Evolutionary conservation across 2,329 filamentous ascomycete genomes (phyloP).

Genomic region (Colletotrichum sp.): DNA sequence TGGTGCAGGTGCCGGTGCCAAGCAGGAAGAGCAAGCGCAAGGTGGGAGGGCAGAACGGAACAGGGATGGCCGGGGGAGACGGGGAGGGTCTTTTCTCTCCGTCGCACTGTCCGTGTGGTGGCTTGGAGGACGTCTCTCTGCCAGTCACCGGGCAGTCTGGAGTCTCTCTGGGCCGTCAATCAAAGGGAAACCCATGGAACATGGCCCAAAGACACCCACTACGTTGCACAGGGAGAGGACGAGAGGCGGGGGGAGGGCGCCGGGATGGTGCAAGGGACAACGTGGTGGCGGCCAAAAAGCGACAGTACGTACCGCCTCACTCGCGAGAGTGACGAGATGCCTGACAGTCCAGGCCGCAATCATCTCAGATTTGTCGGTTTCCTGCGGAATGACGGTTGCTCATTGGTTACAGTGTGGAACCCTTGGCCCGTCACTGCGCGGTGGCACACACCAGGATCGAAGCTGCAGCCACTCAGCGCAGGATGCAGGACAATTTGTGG

Average conservation of each 20-base stretch:
- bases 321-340: background rate
- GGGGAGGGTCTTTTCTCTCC: background rate
- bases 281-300: background rate
- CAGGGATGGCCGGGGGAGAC: background rate
- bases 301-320: background rate
- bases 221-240: background rate
- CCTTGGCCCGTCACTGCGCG: background rate
- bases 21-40: background rate
- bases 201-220: background rate
- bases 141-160: background rate
- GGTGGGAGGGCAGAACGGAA: background rate
- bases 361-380: background rate
- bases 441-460: background rate
- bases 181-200: background rate
- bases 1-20: background rate
- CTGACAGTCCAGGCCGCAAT: background rate
- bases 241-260: background rate
- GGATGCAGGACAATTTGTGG: background rate
- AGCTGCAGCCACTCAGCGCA: background rate
- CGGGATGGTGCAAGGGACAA: background rate
- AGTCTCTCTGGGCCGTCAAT: background rate
- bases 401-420: background rate
- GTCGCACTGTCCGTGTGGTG: conserved; percentile 17
- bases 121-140: background rate
- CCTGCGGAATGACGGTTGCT: background rate